Evolutionary conservation across 2,329 filamentous ascomycete species (phyloP).

Genomic region (Cercospora berteroae): DNA sequence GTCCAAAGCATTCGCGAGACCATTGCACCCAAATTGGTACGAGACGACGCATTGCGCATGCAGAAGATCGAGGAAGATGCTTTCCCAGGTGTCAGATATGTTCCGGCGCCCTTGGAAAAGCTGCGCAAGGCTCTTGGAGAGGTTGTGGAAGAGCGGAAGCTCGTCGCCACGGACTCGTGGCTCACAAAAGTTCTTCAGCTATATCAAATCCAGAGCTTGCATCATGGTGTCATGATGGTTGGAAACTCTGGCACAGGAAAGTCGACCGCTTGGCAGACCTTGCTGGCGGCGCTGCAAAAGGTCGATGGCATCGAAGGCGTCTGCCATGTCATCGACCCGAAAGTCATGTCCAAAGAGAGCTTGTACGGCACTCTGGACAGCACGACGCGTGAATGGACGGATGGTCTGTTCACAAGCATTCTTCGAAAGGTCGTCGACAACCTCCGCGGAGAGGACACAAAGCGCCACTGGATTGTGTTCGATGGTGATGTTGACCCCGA

Average conservation of each 20-base stretch:
- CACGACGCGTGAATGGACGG: conserved; percentile 97
- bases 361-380: conserved; percentile 94
- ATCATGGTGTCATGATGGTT: conserved; percentile 99
- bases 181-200: conserved; percentile 96
- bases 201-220: conserved; percentile 95
- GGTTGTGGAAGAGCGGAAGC: conserved; percentile 78
- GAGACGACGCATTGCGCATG: conserved; percentile 87
- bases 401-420: conserved; percentile 96
- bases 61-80: conserved; percentile 75
- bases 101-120: conserved; percentile 79
- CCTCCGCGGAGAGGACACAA: conserved; percentile 90
- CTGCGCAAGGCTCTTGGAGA: conserved; percentile 78
- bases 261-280: conserved; percentile 87
- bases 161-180: conserved; percentile 91
- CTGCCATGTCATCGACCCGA: conserved; percentile 96
- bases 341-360: conserved; percentile 99
- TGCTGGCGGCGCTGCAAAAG: conserved; percentile 85
- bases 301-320: conserved; percentile 92
- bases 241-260: conserved; percentile 97
- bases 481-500: conserved; percentile 98
- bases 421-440: conserved; percentile 98
- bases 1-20: conserved; percentile 98
- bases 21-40: conserved; percentile 95
- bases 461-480: conserved; percentile 99
- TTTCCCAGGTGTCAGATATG: conserved; percentile 90